phyloP scores from a whole-genome alignment of 2,329 filamentous ascomycete species.

The Sclerotinia minor region DNA sequence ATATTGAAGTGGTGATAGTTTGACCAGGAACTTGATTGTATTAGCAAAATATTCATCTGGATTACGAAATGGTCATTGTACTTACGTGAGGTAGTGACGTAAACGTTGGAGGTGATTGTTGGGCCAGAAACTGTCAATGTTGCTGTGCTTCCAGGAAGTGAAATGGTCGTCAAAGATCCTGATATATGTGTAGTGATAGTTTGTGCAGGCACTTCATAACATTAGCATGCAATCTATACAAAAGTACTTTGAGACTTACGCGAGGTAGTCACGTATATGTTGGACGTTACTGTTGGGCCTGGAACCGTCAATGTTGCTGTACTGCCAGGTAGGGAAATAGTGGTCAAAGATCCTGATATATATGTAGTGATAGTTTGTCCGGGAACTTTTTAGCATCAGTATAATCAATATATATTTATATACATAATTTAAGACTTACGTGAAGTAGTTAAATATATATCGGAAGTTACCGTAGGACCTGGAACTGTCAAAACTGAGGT shows the following conservation, averaged over 20 bases:
- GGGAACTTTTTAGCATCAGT: too few relatives aligned
- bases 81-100: slow-evolving; percentile 12
- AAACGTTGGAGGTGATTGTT: neutral
- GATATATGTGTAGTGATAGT: slow-evolving; percentile 25
- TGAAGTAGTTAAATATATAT: slow-evolving; percentile 6
- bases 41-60: neutral
- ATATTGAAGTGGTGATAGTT: slow-evolving; percentile 24
- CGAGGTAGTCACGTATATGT: slow-evolving; percentile 1
- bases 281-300: neutral
- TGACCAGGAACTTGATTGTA: neutral
- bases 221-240: neutral
- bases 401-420: too few relatives aligned
- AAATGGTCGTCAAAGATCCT: slow-evolving; percentile 27
- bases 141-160: slow-evolving; percentile 20
- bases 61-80: neutral
- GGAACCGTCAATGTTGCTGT: slow-evolving; percentile 14
- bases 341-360: too few relatives aligned
- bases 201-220: slow-evolving; percentile 1
- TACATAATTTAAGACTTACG: neutral
- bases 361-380: too few relatives aligned
- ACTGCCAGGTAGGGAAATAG: slow-evolving; percentile 19
- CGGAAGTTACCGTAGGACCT: neutral
- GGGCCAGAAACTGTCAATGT: slow-evolving; percentile 7
- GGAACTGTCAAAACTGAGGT: slow-evolving; percentile 10
- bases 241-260: neutral